phyloP scores from a whole-genome alignment of 768 basidiomycete genomes.

The Amanita phalloides region DNA sequence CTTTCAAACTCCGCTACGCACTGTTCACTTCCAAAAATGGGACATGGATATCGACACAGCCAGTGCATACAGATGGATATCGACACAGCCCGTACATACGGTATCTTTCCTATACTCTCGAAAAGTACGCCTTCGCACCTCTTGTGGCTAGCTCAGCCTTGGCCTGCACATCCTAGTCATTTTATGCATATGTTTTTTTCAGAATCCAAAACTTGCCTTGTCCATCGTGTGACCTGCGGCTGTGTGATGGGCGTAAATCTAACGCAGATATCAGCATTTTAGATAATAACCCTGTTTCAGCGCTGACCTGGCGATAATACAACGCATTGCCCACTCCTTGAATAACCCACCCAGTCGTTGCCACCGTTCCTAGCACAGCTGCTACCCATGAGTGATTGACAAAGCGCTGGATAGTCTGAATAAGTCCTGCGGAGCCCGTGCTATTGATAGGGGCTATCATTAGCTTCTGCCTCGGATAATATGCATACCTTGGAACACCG shows the following conservation, averaged over 20 bases:
- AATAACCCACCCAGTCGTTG: slow-evolving; percentile 80
- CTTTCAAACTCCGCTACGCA: slow-evolving; percentile 36
- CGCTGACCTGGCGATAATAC: slow-evolving; percentile 66
- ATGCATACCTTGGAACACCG: slow-evolving; percentile 71
- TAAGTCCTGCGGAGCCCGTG: slow-evolving; percentile 91
- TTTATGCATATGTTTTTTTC: neutral
- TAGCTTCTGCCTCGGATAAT: slow-evolving; percentile 24
- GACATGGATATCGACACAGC: neutral
- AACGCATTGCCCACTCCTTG: slow-evolving; percentile 77
- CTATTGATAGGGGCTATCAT: slow-evolving; percentile 25
- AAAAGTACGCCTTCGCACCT: slow-evolving; percentile 84
- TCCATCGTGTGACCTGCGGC: slow-evolving; percentile 83
- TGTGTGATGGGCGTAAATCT: slow-evolving; percentile 73
- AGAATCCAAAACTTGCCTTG: slow-evolving; percentile 39
- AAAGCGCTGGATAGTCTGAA: slow-evolving; percentile 84
- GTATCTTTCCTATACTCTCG: slow-evolving; percentile 45
- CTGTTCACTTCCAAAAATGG: slow-evolving; percentile 18
- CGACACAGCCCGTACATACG: slow-evolving; percentile 6
- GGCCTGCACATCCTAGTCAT: slow-evolving; percentile 36
- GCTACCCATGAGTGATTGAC: slow-evolving; percentile 61
- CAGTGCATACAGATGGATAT: neutral
- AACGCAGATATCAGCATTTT: slow-evolving; percentile 7
- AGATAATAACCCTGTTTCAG: slow-evolving; percentile 3
- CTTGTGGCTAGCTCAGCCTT: slow-evolving; percentile 75
- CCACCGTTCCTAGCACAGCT: slow-evolving; percentile 69